Base-by-base conservation (phyloP, 1,284 basidiomycete species). In the Boletellus deceptivus region DNA sequence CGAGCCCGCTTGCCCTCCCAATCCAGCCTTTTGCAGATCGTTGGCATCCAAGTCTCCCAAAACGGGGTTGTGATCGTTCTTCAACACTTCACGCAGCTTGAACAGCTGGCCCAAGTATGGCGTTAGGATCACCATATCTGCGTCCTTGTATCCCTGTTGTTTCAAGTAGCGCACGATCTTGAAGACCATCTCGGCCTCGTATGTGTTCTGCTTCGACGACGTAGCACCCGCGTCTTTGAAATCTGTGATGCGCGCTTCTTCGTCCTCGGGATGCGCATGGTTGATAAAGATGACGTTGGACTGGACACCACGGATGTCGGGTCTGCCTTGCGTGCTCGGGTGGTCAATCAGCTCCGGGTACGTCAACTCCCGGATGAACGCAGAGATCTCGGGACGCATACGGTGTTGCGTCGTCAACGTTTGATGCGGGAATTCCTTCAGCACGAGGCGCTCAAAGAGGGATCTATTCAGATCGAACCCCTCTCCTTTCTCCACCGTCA, bases 371-470 rank as follows among this genome's bases (percentile, higher is more conserved):
- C 84, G 75, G 31, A 86, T 72, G 31, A 85, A 70, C 0, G 71
- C 56, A 6, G 84, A 83, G 11, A 86, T 86, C 56, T 86, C 84
- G 0, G 84, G 84, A 1, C 84, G 72, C 84, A 86, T 86, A 6
- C 84, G 77, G 58, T 86, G 84, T 53, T 86, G 84, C 40, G 74
- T 62, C 3, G 60, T 60, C n/a, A 86, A 70, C 0, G 75, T 80
- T 48, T 70, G 57, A 57, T 86, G 84, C 3, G 84, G 84, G 55
- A 80, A 86, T 0, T 73, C 75, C 55, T 76, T 76, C 6, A 80
- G 59, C n/a, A 86, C 79, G 5, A 86, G 74, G 4, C 84, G 78
- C 56, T 86, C 84, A 57, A 86, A 86, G 3, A 86, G 70, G 0
- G 82, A 84, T 36, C 73, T 64, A 53, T 86, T 86, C 6, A 86